A percentile compares a stretch with the other conserved stretches of the same genome.
These are phyloP conservation scores for Lentithecium fluviatile DNA, from an alignment of 495 filamentous ascomycete species.

Conservation along the genomic window DNA sequence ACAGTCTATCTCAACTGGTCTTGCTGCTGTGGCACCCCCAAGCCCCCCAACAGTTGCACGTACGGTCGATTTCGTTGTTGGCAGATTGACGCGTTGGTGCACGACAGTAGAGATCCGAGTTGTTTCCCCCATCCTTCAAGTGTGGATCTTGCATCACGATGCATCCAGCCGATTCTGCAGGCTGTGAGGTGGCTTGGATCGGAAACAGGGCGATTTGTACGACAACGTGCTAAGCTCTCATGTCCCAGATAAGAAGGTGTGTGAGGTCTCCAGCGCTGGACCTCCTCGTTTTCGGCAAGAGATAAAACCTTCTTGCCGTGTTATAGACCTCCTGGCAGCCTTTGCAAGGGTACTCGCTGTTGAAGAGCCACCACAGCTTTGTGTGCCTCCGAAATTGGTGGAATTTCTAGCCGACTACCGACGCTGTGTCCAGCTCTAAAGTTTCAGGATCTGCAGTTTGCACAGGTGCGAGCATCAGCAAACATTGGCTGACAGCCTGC, in stretches of 20 bases:
- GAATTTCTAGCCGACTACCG: neutral
- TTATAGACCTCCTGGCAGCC: neutral
- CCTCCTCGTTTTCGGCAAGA: neutral
- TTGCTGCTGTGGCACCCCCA: slow-evolving; percentile 1
- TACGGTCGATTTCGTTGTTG: too few species aligned
- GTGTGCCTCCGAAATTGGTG: neutral
- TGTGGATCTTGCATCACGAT: slow-evolving; percentile 8
- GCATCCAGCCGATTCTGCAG: slow-evolving; percentile 19
- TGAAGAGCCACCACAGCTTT: slow-evolving; percentile 5
- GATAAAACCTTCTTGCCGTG: neutral
- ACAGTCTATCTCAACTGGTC: slow-evolving; percentile 2
- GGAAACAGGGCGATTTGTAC: slow-evolving; percentile 9
- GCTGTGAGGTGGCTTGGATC: slow-evolving; percentile 15
- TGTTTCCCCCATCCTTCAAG: neutral
- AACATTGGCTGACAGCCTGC: neutral
- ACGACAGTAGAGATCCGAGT: neutral
- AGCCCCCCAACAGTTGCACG: slow-evolving; percentile 20
- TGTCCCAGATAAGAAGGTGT: slow-evolving; percentile 5
- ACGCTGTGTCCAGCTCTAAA: slow-evolving; percentile 10
- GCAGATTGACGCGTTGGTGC: slow-evolving; percentile 10
- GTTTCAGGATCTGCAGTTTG: slow-evolving; percentile 15
- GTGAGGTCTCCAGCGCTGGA: neutral
- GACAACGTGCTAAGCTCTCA: slow-evolving; percentile 9
- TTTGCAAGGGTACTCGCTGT: neutral
- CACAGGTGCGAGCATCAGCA: neutral